Evolutionary conservation across 805 yeast genomes (phyloP).

Genomic region (Lipomyces anomalus): DNA sequence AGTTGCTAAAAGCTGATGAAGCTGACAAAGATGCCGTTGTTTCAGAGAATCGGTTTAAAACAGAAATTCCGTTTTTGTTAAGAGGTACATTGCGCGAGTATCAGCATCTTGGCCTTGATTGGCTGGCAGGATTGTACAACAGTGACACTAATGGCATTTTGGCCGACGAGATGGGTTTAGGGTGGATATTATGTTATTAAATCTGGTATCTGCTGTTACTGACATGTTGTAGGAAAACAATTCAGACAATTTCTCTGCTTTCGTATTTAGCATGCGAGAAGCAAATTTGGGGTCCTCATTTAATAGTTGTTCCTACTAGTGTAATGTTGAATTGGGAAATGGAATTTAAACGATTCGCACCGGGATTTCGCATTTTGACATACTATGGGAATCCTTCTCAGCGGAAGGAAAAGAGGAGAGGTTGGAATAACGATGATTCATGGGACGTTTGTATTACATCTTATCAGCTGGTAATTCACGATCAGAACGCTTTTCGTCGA

Average conservation of each 20-base stretch:
- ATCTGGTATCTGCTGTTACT: background rate
- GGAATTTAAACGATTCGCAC: constrained; percentile 98
- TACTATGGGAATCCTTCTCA: constrained; percentile 97
- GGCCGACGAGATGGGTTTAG: constrained; percentile 99
- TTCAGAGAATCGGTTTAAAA: constrained; percentile 9
- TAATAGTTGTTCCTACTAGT: constrained; percentile 94
- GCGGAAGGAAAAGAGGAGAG: constrained; percentile 89
- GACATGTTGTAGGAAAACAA: constrained; percentile 57
- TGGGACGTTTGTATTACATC: constrained; percentile 97
- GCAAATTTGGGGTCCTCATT: constrained; percentile 95
- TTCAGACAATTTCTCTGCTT: constrained; percentile 84
- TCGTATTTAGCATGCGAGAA: constrained; percentile 90
- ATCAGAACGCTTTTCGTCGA: constrained; percentile 86
- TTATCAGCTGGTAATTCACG: constrained; percentile 95
- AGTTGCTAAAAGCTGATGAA: too few relatives aligned
- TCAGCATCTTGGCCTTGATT: constrained; percentile 92
- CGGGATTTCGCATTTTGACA: constrained; percentile 91
- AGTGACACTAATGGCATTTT: constrained; percentile 91
- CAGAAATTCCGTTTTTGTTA: constrained; percentile 65
- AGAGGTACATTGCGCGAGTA: constrained; percentile 82
- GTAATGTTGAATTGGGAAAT: constrained; percentile 98
- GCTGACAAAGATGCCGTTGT: background rate
- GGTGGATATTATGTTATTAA: constrained; percentile 22
- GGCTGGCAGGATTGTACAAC: constrained; percentile 92
- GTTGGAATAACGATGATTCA: constrained; percentile 95